phyloP scores from a whole-genome alignment of 768 basidiomycete genomes.

The Cystobasidium onofrii region DNA sequence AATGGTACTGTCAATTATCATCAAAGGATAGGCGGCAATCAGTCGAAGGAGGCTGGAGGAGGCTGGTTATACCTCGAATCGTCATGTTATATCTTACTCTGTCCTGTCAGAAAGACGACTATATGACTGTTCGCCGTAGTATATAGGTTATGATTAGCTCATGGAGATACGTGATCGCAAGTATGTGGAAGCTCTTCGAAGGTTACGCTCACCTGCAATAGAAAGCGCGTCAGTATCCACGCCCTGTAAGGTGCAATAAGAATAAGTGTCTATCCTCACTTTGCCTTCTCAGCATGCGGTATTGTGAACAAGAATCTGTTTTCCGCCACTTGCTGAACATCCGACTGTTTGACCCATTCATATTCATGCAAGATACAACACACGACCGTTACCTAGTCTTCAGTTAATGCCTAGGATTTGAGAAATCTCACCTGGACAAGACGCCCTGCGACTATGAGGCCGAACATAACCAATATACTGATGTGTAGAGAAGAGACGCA shows the following conservation, averaged over 20 bases:
- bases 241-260: too few relatives aligned
- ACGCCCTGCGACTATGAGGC: constrained; percentile 3
- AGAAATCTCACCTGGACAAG: not conserved
- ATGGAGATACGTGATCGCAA: not conserved
- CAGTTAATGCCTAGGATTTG: too few relatives aligned
- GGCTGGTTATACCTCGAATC: too few relatives aligned
- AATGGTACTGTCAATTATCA: constrained; percentile 10
- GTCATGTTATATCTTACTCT: too few relatives aligned
- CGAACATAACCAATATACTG: too few relatives aligned
- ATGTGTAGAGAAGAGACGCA: too few relatives aligned
- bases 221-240: not conserved
- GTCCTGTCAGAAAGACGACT: constrained; percentile 29
- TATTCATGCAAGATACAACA: not conserved
- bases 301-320: constrained; percentile 25
- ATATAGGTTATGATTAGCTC: not conserved
- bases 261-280: constrained; percentile 19
- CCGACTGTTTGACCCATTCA: not conserved
- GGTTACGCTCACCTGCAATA: not conserved
- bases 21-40: too few relatives aligned
- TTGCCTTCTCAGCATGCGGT: constrained; percentile 1
- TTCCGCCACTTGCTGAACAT: constrained; percentile 23
- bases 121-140: constrained; percentile 19
- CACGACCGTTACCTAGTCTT: too few relatives aligned
- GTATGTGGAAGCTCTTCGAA: not conserved
- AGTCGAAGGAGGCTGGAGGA: too few relatives aligned